These are phyloP conservation scores for Herpotrichia juniperi DNA, from an alignment of 2,329 filamentous ascomycete genomes.

Conservation along the genomic window DNA sequence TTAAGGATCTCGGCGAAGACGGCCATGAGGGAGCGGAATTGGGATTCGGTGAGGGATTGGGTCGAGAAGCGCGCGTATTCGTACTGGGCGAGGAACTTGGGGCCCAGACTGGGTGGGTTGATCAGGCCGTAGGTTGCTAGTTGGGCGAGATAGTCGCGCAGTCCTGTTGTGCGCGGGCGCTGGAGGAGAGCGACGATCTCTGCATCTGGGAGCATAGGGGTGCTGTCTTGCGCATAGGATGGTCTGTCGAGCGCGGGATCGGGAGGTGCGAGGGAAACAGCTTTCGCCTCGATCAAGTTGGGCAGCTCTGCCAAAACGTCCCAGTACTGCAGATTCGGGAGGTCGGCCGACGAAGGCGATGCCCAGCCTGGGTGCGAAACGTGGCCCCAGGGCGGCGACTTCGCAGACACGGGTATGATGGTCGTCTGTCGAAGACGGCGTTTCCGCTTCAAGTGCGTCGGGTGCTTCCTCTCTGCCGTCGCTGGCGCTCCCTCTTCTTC, in stretches of 20 bases:
- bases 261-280: constrained; percentile 79
- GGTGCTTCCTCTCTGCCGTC: constrained; percentile 37
- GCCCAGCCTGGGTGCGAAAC: constrained; percentile 90
- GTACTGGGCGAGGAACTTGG: constrained; percentile 75
- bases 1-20: constrained; percentile 82
- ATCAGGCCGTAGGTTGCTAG: constrained; percentile 72
- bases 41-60: constrained; percentile 67
- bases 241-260: constrained; percentile 50
- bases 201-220: constrained; percentile 60
- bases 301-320: constrained; percentile 84
- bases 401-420: constrained; percentile 47
- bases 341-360: constrained; percentile 74
- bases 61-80: constrained; percentile 85
- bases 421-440: constrained; percentile 29
- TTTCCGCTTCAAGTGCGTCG: constrained; percentile 34
- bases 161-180: constrained; percentile 70
- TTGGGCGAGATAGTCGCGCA: constrained; percentile 79
- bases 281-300: constrained; percentile 89
- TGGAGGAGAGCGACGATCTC: constrained; percentile 75
- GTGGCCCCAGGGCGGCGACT: constrained; percentile 74
- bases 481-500: constrained; percentile 22
- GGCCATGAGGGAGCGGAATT: constrained; percentile 82
- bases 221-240: constrained; percentile 29
- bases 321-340: constrained; percentile 82
- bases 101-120: constrained; percentile 54